A percentile compares a stretch with the other conserved stretches of the same genome.
Conservation (phyloP, 164 flowering plant genomes). For the Cinnamomum chago region DNA sequence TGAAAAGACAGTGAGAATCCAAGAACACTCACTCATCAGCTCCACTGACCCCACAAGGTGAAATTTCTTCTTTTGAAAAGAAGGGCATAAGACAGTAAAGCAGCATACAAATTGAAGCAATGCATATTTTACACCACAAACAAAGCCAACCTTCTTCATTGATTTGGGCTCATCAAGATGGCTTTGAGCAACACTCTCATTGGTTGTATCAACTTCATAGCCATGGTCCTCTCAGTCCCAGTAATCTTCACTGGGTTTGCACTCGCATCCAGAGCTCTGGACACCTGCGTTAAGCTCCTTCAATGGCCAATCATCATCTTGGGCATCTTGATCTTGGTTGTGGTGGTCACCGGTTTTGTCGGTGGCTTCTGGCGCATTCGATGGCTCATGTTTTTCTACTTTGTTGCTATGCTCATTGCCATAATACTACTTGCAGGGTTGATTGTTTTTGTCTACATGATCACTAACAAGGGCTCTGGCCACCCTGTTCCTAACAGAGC, state of each 20-base stretch:
- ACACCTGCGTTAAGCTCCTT: constrained; percentile 70
- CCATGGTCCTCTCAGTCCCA: constrained; percentile 76
- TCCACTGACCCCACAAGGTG: neutral
- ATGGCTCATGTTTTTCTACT: constrained; percentile 58
- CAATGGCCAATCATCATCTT: constrained; percentile 94
- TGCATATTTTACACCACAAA: neutral
- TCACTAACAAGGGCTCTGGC: constrained; percentile 63
- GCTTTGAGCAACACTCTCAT: constrained; percentile 72
- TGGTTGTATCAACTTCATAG: constrained; percentile 76
- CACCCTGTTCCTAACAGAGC: constrained; percentile 67
- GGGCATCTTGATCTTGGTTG: constrained; percentile 60
- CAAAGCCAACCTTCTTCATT: neutral
- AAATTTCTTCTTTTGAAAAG: neutral
- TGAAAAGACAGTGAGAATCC: neutral
- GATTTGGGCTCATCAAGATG: constrained; percentile 34
- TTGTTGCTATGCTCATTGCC: constrained; percentile 66
- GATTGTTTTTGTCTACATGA: constrained; percentile 68
- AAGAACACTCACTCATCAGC: neutral
- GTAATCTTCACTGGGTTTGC: constrained; percentile 82
- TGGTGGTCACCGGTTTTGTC: constrained; percentile 61
- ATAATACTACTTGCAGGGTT: constrained; percentile 52
- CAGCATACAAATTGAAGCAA: neutral
- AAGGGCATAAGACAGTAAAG: neutral
- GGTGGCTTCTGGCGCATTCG: constrained; percentile 79
- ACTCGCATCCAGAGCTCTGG: constrained; percentile 65